Conservation (phyloP, 495 filamentous ascomycete genomes). For the Trichocladium uniseriatum region DNA sequence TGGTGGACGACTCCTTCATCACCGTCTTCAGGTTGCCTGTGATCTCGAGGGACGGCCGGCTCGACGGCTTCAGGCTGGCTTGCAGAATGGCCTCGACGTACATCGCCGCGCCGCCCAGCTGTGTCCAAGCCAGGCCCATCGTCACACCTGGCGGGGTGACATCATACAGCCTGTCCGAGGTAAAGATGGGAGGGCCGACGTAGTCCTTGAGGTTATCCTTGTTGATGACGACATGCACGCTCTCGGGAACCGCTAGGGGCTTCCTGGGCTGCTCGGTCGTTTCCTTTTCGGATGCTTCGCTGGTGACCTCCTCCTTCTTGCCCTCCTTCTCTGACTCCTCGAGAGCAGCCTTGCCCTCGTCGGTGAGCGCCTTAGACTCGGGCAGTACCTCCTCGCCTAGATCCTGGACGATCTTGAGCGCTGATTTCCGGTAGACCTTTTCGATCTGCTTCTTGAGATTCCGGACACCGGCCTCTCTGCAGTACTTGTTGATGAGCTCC, state of each 20-base stretch:
- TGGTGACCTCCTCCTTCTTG: conserved; percentile 10
- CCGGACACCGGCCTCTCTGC: conserved; percentile 90
- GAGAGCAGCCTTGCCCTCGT: conserved; percentile 76
- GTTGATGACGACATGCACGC: conserved; percentile 76
- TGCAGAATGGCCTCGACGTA: conserved; percentile 98
- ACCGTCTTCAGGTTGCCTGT: conserved; percentile 93
- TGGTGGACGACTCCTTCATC: conserved; percentile 93
- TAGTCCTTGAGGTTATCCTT: conserved; percentile 95
- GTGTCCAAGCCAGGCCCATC: conserved; percentile 99
- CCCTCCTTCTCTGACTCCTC: conserved; percentile 42
- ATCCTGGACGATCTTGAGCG: conserved; percentile 93
- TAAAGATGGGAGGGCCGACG: conserved; percentile 93
- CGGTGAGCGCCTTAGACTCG: conserved; percentile 75
- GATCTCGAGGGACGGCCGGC: conserved; percentile 69
- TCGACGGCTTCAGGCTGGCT: conserved; percentile 57
- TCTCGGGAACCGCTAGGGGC: conserved; percentile 76
- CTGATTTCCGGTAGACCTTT: conserved; percentile 96
- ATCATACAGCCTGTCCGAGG: conserved; percentile 90
- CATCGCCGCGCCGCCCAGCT: conserved; percentile 89
- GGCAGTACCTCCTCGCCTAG: conserved; percentile 77
- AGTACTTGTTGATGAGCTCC: conserved; percentile 97
- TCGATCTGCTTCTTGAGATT: conserved; percentile 99
- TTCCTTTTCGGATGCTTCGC: conserved; percentile 22
- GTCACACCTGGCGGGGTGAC: conserved; percentile 91
- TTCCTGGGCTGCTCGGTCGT: conserved; percentile 60